phyloP scores from a whole-genome alignment of 2,329 filamentous ascomycete species.

The Colletotrichum sp. region DNA sequence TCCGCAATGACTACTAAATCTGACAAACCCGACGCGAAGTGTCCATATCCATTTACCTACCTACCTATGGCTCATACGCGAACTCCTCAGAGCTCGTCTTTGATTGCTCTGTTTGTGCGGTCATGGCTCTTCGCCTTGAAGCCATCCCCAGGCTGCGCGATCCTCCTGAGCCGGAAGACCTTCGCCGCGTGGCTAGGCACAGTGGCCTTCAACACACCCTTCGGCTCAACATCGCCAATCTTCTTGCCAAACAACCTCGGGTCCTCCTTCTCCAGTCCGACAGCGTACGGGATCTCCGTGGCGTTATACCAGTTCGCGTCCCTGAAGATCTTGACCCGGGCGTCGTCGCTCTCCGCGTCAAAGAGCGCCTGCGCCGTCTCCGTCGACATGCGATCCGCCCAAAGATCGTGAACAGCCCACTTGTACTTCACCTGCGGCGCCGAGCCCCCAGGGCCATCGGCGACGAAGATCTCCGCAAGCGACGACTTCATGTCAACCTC shows the following conservation, averaged over 20 bases:
- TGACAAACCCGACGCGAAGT: neutral
- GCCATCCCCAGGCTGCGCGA: conserved; percentile 19
- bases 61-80: neutral
- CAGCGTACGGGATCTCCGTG: conserved; percentile 22
- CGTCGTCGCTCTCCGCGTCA: conserved; percentile 1
- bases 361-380: conserved; percentile 18
- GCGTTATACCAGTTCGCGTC: conserved; percentile 24
- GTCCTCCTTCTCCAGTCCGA: conserved; percentile 22
- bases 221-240: conserved; percentile 21
- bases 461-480: conserved; percentile 26
- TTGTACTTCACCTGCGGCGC: conserved; percentile 22
- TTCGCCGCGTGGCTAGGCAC: conserved; percentile 24
- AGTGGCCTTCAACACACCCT: conserved; percentile 10
- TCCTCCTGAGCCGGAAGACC: conserved; percentile 24
- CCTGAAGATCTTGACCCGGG: neutral
- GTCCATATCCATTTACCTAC: neutral
- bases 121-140: conserved; percentile 25
- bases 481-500: conserved; percentile 17
- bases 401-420: conserved; percentile 27
- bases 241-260: conserved; percentile 25
- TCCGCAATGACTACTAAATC: neutral
- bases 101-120: conserved; percentile 20
- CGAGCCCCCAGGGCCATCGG: conserved; percentile 25
- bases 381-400: conserved; percentile 24
- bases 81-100: conserved; percentile 18